Percentiles rank a stretch among this genome's conserved stretches.
Evolutionary conservation across 2,329 filamentous ascomycete species (phyloP).

Genomic region (Emericellopsis cladophorae): DNA sequence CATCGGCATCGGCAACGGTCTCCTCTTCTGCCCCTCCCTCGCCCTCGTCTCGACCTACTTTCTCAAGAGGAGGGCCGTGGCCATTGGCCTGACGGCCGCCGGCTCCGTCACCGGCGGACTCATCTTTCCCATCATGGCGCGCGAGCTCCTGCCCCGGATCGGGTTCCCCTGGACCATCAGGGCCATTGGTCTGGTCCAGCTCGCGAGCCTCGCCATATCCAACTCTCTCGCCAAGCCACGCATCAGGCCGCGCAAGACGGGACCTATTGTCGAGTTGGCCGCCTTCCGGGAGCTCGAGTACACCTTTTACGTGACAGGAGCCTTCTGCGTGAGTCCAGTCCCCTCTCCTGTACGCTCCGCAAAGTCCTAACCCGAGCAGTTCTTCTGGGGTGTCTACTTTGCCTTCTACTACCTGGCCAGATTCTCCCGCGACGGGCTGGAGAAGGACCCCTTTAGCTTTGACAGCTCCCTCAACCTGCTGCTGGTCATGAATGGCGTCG

Average conservation of each 20-base stretch:
- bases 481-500: constrained; percentile 50
- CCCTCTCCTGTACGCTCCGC: background rate
- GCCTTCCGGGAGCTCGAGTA: constrained; percentile 34
- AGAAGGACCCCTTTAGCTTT: constrained; percentile 24
- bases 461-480: constrained; percentile 42
- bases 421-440: constrained; percentile 27
- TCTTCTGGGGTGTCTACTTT: constrained; percentile 11
- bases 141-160: constrained; percentile 13
- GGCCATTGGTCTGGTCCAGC: constrained; percentile 45
- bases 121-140: constrained; percentile 33
- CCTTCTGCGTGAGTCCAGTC: constrained; percentile 12
- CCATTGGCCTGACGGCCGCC: constrained; percentile 46
- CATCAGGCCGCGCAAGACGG: constrained; percentile 25
- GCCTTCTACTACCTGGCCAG: constrained; percentile 24
- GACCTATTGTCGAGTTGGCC: constrained; percentile 27
- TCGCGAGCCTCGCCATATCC: constrained; percentile 25
- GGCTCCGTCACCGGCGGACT: constrained; percentile 48
- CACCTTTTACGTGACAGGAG: constrained; percentile 21
- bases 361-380: constrained; percentile 5
- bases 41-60: constrained; percentile 58
- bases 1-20: constrained; percentile 46
- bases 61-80: constrained; percentile 38
- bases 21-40: constrained; percentile 50
- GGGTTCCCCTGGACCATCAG: constrained; percentile 41
- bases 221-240: constrained; percentile 26